These are phyloP conservation scores for Stramenopiles sp. DNA, from an alignment of 352 stramenopile genomes.

Conservation along the genomic window DNA sequence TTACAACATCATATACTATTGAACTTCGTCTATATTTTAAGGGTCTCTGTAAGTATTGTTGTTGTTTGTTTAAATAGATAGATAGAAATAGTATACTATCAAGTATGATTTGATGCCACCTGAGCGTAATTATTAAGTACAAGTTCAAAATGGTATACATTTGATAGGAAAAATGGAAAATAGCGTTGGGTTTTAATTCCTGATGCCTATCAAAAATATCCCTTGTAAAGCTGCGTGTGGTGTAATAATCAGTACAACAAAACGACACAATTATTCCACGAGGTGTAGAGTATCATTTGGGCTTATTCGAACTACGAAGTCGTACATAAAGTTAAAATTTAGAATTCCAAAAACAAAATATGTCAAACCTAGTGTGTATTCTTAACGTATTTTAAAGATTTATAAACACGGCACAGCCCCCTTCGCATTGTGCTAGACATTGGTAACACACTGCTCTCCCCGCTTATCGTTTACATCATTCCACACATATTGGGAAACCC, in stretches of 20 bases:
- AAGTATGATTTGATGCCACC: too few species aligned
- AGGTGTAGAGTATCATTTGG: background rate
- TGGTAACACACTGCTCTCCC: background rate
- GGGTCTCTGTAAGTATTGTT: too few species aligned
- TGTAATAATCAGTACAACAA: background rate
- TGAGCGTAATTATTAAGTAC: too few species aligned
- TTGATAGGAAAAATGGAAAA: constrained; percentile 8
- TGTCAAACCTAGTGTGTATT: background rate
- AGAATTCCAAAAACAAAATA: background rate
- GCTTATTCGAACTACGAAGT: background rate
- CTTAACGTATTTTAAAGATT: background rate
- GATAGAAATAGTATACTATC: too few species aligned
- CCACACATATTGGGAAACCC: constrained; percentile 8
- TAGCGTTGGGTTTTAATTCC: too few species aligned
- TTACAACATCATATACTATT: too few species aligned
- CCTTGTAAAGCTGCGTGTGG: too few species aligned
- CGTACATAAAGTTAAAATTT: background rate
- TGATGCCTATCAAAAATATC: too few species aligned
- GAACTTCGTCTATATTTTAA: too few species aligned
- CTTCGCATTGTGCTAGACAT: too few species aligned
- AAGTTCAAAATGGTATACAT: too few species aligned
- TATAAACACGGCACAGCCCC: background rate
- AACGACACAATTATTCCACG: background rate
- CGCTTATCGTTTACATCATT: background rate
- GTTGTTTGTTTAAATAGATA: too few species aligned